Evolutionary conservation across 306 rosid genomes (phyloP).

Genomic region (Boehmeria nivea): DNA sequence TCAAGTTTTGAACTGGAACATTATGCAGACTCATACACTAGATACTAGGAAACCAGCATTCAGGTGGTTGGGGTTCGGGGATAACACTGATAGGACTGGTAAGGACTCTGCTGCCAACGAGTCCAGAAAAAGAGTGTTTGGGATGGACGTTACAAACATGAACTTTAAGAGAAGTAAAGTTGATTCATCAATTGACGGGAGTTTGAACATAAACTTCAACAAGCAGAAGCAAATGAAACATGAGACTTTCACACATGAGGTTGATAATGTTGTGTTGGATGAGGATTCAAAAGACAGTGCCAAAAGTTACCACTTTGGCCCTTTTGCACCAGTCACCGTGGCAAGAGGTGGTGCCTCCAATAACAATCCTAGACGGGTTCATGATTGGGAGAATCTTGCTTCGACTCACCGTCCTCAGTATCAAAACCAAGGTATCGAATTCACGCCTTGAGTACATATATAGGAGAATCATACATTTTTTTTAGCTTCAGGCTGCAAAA

Average conservation of each 20-base stretch:
- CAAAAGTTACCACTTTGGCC: conserved; percentile 71
- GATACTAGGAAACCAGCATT: conserved; percentile 88
- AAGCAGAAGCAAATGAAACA: conserved; percentile 24
- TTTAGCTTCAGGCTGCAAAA: too few species aligned
- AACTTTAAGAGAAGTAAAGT: conserved; percentile 41
- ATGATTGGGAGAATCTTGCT: conserved; percentile 61
- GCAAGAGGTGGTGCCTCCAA: conserved; percentile 37
- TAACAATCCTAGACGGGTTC: conserved; percentile 31
- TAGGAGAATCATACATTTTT: not conserved
- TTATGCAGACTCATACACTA: conserved; percentile 62
- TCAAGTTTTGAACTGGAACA: not conserved
- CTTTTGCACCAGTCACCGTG: conserved; percentile 63
- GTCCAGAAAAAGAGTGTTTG: conserved; percentile 69
- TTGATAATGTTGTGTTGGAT: conserved; percentile 28
- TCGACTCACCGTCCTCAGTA: conserved; percentile 62
- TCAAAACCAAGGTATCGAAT: conserved; percentile 73
- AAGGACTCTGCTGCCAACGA: conserved; percentile 25
- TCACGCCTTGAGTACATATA: not conserved
- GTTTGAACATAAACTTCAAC: conserved; percentile 20
- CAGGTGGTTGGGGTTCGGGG: conserved; percentile 71
- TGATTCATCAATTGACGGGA: conserved; percentile 28
- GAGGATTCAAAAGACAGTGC: conserved; percentile 33
- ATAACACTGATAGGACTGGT: conserved; percentile 22
- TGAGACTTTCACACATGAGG: conserved; percentile 20
- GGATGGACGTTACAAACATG: conserved; percentile 65